These are phyloP conservation scores for Lojkania enalia DNA, from an alignment of 2,329 filamentous ascomycete species.

Conservation along the genomic window DNA sequence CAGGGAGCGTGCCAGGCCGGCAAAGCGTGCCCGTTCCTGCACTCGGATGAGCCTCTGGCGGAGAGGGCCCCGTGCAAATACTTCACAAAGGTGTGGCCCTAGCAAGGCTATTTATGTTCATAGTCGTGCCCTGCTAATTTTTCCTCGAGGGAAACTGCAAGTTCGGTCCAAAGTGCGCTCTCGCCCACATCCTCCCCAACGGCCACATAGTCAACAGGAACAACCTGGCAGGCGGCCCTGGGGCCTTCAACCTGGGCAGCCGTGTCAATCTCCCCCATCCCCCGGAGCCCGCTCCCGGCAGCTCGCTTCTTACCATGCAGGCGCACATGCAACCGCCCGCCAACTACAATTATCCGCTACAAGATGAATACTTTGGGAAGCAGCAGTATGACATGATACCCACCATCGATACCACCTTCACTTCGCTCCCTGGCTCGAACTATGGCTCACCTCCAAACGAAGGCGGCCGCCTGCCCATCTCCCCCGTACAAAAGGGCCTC, in stretches of 20 bases:
- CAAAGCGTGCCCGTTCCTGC: constrained; percentile 92
- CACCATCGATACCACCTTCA: constrained; percentile 62
- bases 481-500: constrained; percentile 72
- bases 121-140: background rate
- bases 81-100: constrained; percentile 92
- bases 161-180: constrained; percentile 95
- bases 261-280: constrained; percentile 67
- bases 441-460: constrained; percentile 86
- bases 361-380: constrained; percentile 47
- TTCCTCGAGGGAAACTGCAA: constrained; percentile 89
- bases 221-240: constrained; percentile 53
- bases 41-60: constrained; percentile 81
- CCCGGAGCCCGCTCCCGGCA: constrained; percentile 73
- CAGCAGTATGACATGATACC: constrained; percentile 55
- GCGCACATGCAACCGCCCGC: constrained; percentile 45
- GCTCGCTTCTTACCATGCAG: constrained; percentile 68
- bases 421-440: constrained; percentile 61
- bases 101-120: too few relatives aligned
- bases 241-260: constrained; percentile 58
- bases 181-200: constrained; percentile 93
- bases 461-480: constrained; percentile 69
- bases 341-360: constrained; percentile 30
- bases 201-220: constrained; percentile 84
- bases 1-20: constrained; percentile 96
- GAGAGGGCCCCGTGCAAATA: constrained; percentile 96